phyloP scores from a whole-genome alignment of 2,329 filamentous ascomycete genomes.

The Cladosporium austrohemisphaericum region DNA sequence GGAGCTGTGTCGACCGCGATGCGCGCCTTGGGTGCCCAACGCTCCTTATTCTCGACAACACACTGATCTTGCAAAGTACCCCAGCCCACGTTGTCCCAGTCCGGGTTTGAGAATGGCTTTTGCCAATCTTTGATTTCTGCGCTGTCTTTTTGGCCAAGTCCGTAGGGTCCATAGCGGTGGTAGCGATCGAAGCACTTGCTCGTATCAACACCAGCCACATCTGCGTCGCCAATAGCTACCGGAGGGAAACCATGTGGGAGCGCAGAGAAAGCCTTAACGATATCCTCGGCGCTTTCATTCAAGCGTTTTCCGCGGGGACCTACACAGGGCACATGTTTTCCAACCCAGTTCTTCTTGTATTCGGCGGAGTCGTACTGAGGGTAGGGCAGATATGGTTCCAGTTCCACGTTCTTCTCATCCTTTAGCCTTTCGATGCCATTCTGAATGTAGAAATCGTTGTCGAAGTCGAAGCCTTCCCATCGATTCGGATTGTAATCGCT shows the following conservation, averaged over 20 bases:
- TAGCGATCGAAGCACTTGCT: slow-evolving; percentile 65
- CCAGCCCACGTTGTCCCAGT: slow-evolving; percentile 68
- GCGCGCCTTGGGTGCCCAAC: slow-evolving; percentile 49
- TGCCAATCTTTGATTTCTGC: slow-evolving; percentile 34
- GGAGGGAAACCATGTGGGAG: slow-evolving; percentile 57
- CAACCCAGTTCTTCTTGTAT: slow-evolving; percentile 57
- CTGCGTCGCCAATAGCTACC: slow-evolving; percentile 61
- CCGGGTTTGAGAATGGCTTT: slow-evolving; percentile 35
- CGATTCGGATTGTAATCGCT: slow-evolving; percentile 47
- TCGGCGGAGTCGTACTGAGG: slow-evolving; percentile 62
- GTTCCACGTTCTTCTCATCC: slow-evolving; percentile 21
- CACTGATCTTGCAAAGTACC: slow-evolving; percentile 66
- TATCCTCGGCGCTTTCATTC: slow-evolving; percentile 58
- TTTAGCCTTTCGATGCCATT: slow-evolving; percentile 28
- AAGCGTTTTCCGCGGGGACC: slow-evolving; percentile 53
- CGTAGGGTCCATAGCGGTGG: slow-evolving; percentile 53
- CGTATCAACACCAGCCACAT: slow-evolving; percentile 57
- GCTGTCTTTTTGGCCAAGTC: slow-evolving; percentile 50
- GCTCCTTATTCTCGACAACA: slow-evolving; percentile 60
- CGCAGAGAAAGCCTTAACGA: slow-evolving; percentile 59
- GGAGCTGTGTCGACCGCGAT: slow-evolving; percentile 23
- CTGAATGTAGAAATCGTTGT: slow-evolving; percentile 38
- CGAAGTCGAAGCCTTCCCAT: slow-evolving; percentile 45
- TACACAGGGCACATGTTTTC: slow-evolving; percentile 60
- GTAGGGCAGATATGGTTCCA: slow-evolving; percentile 64